Conservation (phyloP, 1,284 basidiomycete genomes). For the Jaminaea rosea region DNA sequence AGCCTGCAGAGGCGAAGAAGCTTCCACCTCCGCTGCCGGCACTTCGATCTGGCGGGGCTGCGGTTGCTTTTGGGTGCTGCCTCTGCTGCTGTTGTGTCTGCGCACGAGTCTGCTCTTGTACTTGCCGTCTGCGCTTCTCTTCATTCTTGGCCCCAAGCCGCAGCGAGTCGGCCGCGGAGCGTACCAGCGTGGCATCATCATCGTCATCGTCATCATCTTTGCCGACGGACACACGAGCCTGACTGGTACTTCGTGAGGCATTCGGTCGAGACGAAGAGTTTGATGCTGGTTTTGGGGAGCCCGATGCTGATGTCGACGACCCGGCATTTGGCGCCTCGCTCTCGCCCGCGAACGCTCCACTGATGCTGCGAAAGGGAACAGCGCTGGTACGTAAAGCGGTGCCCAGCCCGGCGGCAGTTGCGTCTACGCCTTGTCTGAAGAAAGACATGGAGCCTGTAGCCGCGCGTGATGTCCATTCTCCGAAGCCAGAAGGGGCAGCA, state of each 20-base stretch:
- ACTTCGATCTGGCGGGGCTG: background rate
- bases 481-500: too few relatives aligned
- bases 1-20: too few relatives aligned
- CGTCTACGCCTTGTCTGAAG: background rate
- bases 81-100: background rate
- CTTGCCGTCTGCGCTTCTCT: background rate
- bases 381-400: background rate
- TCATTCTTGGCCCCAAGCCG: background rate
- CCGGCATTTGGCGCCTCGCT: too few relatives aligned
- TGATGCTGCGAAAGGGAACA: too few relatives aligned
- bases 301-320: too few relatives aligned
- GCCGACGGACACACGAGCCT: too few relatives aligned
- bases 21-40: too few relatives aligned
- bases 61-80: background rate
- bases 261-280: too few relatives aligned
- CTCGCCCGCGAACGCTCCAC: too few relatives aligned
- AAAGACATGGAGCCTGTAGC: background rate
- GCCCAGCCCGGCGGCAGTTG: background rate
- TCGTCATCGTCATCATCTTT: conserved; percentile 1
- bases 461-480: background rate
- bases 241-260: too few relatives aligned
- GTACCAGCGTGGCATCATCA: background rate
- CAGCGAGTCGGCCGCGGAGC: background rate
- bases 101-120: too few relatives aligned
- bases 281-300: too few relatives aligned